Percentiles rank a stretch among this genome's conserved stretches.
phyloP scores from a whole-genome alignment of 1,139 yeast species.

The Suhomyces bribrorum region DNA sequence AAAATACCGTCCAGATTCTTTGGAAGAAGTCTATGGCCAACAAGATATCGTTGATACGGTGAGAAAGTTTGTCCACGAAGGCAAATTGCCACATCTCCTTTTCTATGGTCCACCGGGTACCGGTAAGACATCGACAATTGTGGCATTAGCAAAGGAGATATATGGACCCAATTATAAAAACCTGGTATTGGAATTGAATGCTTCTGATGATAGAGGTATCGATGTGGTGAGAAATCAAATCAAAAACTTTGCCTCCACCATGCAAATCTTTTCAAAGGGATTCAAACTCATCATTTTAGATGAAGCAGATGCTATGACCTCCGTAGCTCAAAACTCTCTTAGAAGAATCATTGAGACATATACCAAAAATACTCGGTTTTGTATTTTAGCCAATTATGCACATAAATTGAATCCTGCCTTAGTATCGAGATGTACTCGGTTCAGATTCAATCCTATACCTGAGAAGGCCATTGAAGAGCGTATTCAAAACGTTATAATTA shows the following conservation, averaged over 20 bases:
- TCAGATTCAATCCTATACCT: conserved; percentile 84
- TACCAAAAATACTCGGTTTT: conserved; percentile 92
- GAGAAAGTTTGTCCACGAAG: conserved; percentile 78
- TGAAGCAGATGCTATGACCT: conserved; percentile 99
- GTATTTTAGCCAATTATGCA: conserved; percentile 93
- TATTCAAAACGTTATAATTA: conserved; percentile 63
- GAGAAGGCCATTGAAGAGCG: conserved; percentile 67
- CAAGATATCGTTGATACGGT: conserved; percentile 80
- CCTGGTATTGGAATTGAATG: conserved; percentile 90
- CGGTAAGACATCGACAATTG: conserved; percentile 92
- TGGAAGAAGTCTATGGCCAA: conserved; percentile 92
- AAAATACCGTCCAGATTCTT: conserved; percentile 82
- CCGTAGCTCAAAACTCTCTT: conserved; percentile 93
- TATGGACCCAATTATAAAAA: conserved; percentile 82
- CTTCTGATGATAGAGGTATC: conserved; percentile 84
- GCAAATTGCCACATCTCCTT: conserved; percentile 81
- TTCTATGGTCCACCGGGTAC: conserved; percentile 99
- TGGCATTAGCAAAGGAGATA: conserved; percentile 88
- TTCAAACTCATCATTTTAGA: conserved; percentile 91
- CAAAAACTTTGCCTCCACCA: conserved; percentile 82
- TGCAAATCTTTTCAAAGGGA: conserved; percentile 81
- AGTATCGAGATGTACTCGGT: conserved; percentile 90
- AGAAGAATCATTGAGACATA: conserved; percentile 91
- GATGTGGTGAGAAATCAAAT: conserved; percentile 85
- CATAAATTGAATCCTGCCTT: conserved; percentile 95